Conservation (phyloP, 768 basidiomycete species). For the Saitozyma podzolica region DNA sequence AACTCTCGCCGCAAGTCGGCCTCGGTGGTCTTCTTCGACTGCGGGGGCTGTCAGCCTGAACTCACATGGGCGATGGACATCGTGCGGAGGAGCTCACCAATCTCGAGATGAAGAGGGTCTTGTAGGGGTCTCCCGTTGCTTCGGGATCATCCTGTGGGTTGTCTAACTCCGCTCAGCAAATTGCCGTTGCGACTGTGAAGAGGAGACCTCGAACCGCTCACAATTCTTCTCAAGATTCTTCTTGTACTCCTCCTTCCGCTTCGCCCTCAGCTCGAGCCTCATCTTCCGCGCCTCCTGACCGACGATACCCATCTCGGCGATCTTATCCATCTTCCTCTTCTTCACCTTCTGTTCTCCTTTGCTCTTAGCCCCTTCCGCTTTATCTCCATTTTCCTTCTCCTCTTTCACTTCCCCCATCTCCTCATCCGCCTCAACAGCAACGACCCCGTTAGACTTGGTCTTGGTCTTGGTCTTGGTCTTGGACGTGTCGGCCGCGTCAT, state of each 20-base stretch:
- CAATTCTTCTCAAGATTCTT: constrained; percentile 62
- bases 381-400: constrained; percentile 39
- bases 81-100: constrained; percentile 59
- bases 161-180: constrained; percentile 58
- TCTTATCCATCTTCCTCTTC: constrained; percentile 66
- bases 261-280: constrained; percentile 46
- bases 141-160: constrained; percentile 88
- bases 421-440: constrained; percentile 5
- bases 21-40: constrained; percentile 92
- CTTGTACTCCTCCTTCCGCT: constrained; percentile 52
- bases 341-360: constrained; percentile 73
- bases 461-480: constrained; percentile 56
- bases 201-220: constrained; percentile 54
- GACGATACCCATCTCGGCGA: constrained; percentile 40
- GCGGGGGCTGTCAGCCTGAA: constrained; percentile 10
- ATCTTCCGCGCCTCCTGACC: constrained; percentile 49
- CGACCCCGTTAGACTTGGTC: constrained; percentile 58
- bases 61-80: neutral
- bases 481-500: constrained; percentile 12
- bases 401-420: constrained; percentile 47
- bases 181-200: constrained; percentile 2
- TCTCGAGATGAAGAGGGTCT: constrained; percentile 93
- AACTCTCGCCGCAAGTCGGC: constrained; percentile 91
- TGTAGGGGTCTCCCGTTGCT: constrained; percentile 94
- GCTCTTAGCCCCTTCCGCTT: constrained; percentile 54